A percentile compares a stretch with the other conserved stretches of the same genome.
These are phyloP conservation scores for Capsicum chinense DNA, from an alignment of 257 asterid species.

Conservation along the genomic window DNA sequence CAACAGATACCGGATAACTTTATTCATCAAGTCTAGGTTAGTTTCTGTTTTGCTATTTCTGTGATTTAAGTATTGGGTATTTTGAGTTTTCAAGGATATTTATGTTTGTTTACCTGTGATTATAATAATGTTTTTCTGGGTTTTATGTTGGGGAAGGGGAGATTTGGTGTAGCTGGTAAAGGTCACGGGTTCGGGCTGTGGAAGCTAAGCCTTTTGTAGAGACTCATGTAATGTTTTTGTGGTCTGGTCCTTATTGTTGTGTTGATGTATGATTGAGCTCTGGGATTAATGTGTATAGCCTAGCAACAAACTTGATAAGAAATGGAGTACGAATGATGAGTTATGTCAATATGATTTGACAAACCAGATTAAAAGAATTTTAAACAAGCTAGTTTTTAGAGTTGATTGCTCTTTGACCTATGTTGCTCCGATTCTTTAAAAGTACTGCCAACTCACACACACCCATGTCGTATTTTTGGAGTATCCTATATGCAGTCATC, in stretches of 20 bases:
- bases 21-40: too few species aligned
- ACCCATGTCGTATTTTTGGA: too few species aligned
- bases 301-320: neutral
- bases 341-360: neutral
- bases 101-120: neutral
- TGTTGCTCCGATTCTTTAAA: too few species aligned
- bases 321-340: neutral
- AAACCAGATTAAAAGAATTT: neutral
- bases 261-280: too few species aligned
- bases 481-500: too few species aligned
- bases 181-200: too few species aligned
- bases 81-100: neutral
- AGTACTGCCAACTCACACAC: too few species aligned
- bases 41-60: neutral
- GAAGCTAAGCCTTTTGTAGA: too few species aligned
- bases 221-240: too few species aligned
- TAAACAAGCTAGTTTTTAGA: neutral
- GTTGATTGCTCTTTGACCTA: neutral
- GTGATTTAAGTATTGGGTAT: conserved; percentile 13
- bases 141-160: neutral
- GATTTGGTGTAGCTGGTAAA: too few species aligned
- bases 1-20: too few species aligned
- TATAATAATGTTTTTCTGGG: neutral
- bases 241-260: too few species aligned
- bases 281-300: neutral